Evolutionary conservation across 345 rosid genomes (phyloP), one percentile per base, ranked within the genome.

Genomic region (Aquilaria sinensis): DNA sequence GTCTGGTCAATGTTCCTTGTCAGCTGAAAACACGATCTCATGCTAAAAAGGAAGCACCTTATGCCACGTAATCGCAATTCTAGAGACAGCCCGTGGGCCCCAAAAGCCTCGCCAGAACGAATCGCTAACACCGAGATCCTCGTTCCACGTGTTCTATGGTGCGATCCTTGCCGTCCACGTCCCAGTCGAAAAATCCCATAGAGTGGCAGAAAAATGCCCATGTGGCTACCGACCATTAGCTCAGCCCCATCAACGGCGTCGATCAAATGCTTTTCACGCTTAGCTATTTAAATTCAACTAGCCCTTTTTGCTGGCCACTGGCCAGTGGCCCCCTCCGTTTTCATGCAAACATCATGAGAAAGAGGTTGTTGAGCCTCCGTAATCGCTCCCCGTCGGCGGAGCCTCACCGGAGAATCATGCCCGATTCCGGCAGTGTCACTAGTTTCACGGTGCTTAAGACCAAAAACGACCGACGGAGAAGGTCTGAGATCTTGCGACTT

Each of bases 131-230:
- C 1, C 12, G 15, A 48, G 53, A 71, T 78, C 77, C 48, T n/a
- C 2, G 5, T 33, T 61, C 80, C 86, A 78, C 86, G 80, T 81
- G 74, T 67, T 69, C 3, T 11, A 0, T 0, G 0, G 1, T 49
- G 2, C 49, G 59, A 68, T 61, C 65, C 31, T 6, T 2, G 31
- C 74, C 73, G 72, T 70, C 78, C 78, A 71, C 81, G 77, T 76
- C 71, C 61, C 62, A 9, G 3, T 29, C 32, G 41, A 43, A 54
- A 16, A 66, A 65, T 66, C 71, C 68, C 50, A 56, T 2, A 23
- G 37, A 12, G 72, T 57, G 61, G 72, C 51, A 6, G 31, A 16
- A 0, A 47, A 10, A 37, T 29, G 2, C 61, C 74, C 85, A 71
- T 56, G 80, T 82, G 90, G 79, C 87, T 50, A 37, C 47, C 15